Conservation (phyloP, 2,329 filamentous ascomycete genomes). For the Aspergillus spinulosporus region DNA sequence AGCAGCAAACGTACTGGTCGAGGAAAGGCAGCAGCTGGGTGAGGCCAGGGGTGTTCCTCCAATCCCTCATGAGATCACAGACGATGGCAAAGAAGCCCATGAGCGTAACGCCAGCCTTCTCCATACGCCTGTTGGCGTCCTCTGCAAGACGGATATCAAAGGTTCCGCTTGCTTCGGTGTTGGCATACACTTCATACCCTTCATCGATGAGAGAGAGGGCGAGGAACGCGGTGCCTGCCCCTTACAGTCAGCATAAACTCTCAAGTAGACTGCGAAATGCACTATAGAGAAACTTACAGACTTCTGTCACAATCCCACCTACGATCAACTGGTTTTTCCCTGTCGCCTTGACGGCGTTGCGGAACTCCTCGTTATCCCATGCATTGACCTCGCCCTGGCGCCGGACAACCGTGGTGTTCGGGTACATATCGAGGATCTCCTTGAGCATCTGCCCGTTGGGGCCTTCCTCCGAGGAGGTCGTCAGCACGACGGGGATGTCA, state of each 20-base stretch:
- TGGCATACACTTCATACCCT: constrained; percentile 73
- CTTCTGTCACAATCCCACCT: constrained; percentile 71
- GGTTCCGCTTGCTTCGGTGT: constrained; percentile 70
- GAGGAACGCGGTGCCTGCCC: constrained; percentile 64
- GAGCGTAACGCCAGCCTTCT: constrained; percentile 60
- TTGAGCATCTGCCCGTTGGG: constrained; percentile 71
- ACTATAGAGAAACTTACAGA: constrained; percentile 51
- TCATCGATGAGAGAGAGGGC: constrained; percentile 69
- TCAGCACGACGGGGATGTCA: constrained; percentile 67
- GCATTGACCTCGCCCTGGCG: constrained; percentile 73
- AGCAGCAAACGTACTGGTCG: constrained; percentile 39
- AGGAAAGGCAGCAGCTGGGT: constrained; percentile 63
- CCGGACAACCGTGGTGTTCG: constrained; percentile 64
- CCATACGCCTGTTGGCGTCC: constrained; percentile 67
- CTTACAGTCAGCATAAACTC: constrained; percentile 7
- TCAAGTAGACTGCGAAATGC: neutral
- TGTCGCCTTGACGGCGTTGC: constrained; percentile 63
- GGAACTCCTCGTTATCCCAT: constrained; percentile 73
- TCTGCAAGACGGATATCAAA: constrained; percentile 50
- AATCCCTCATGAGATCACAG: constrained; percentile 72
- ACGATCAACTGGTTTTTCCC: constrained; percentile 70
- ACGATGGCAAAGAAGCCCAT: constrained; percentile 61
- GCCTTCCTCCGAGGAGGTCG: constrained; percentile 67
- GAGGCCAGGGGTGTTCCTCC: constrained; percentile 39
- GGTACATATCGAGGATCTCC: constrained; percentile 68